Evolutionary conservation across 306 rosid genomes (phyloP).

Genomic region (Astragalus glycyphyllos): DNA sequence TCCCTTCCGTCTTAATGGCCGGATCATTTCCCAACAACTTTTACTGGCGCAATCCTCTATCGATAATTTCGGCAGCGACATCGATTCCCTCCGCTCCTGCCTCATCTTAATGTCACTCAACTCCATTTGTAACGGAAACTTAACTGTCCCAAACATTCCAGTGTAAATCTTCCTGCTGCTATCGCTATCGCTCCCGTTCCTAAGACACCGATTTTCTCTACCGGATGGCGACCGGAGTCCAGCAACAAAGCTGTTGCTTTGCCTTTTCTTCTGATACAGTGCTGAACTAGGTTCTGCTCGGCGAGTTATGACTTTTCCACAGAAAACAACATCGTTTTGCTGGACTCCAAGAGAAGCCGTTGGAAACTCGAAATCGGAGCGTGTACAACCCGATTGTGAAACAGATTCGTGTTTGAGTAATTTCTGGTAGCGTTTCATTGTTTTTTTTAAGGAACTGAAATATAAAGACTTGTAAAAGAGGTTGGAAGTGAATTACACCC

Average conservation of each 20-base stretch:
- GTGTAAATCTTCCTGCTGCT: conserved; percentile 1
- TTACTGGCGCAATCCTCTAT: neutral
- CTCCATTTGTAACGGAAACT: conserved; percentile 42
- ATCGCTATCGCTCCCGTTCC: neutral
- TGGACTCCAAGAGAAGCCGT: neutral
- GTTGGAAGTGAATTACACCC: no score
- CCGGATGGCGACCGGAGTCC: neutral
- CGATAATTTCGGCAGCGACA: neutral
- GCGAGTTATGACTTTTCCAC: conserved; percentile 11
- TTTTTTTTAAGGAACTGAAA: no score
- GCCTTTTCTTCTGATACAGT: neutral
- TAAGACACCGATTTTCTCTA: neutral
- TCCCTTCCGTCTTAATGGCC: no score
- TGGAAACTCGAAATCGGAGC: neutral
- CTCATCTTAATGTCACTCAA: conserved; percentile 40
- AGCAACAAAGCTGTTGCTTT: neutral
- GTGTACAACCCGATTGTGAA: neutral
- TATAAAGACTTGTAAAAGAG: no score
- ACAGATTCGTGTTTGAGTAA: no score
- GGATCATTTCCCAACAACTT: no score
- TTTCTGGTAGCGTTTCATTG: no score
- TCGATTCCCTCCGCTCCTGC: conserved; percentile 9
- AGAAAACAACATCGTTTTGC: conserved; percentile 33
- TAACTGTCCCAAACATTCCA: conserved; percentile 37
- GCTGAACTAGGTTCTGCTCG: neutral